These are phyloP conservation scores for Hanseniaspora guilliermondii DNA, from an alignment of 805 yeast species.

Conservation along the genomic window DNA sequence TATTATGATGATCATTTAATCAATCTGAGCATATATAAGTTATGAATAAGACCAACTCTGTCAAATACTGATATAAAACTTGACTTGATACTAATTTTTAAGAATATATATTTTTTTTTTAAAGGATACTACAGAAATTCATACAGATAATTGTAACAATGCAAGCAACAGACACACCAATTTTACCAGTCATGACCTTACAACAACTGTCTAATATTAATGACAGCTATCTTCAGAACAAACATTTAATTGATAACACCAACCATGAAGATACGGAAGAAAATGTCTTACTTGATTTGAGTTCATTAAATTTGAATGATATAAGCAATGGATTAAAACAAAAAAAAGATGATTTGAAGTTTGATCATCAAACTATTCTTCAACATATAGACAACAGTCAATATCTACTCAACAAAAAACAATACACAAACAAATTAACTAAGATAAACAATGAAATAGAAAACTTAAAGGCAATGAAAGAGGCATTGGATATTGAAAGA, in stretches of 20 bases:
- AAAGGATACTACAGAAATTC: too few species aligned
- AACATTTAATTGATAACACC: background rate
- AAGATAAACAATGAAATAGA: constrained; percentile 2
- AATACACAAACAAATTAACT: background rate
- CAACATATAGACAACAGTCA: constrained; percentile 8
- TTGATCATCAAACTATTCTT: constrained; percentile 6
- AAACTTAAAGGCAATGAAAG: background rate
- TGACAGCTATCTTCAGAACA: background rate
- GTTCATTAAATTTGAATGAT: constrained; percentile 1
- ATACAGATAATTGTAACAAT: background rate
- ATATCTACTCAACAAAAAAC: background rate
- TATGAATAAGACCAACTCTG: too few species aligned
- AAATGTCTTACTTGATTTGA: constrained; percentile 2
- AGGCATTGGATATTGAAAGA: background rate
- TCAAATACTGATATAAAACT: too few species aligned
- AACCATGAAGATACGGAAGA: background rate
- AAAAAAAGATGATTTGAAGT: constrained; percentile 4
- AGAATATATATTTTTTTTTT: background rate
- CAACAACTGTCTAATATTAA: constrained; percentile 2
- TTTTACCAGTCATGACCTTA: constrained; percentile 7
- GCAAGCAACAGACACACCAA: constrained; percentile 8
- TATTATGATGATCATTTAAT: too few species aligned
- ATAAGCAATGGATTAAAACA: constrained; percentile 3
- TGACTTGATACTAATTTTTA: background rate
- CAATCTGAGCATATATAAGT: too few species aligned